Percentiles rank a stretch among this genome's conserved stretches.
phyloP scores from a whole-genome alignment of 2,329 filamentous ascomycete species.

The Fonsecaea pugnacius region DNA sequence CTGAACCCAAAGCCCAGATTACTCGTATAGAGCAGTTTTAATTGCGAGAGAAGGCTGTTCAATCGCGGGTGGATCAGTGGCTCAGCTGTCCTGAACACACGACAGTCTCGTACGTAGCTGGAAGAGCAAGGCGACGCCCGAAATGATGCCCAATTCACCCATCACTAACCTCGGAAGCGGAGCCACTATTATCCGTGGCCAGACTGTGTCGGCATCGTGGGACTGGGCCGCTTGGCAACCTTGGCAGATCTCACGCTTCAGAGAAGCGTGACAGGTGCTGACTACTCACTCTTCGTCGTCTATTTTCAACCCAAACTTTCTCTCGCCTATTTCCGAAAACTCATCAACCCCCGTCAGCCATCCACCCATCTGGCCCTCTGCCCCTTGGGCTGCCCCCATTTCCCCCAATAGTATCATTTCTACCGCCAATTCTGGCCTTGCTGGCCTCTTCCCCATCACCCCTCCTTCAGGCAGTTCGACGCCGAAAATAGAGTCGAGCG shows the following conservation, averaged over 20 bases:
- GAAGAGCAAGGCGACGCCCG: constrained; percentile 4
- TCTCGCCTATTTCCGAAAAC: constrained; percentile 1
- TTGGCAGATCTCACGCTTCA: neutral
- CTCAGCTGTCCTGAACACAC: neutral
- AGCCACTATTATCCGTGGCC: constrained; percentile 6
- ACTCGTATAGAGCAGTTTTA: neutral
- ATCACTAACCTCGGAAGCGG: neutral
- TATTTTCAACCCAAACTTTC: constrained; percentile 4
- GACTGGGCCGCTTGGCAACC: neutral
- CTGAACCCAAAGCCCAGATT: neutral
- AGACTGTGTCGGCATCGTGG: neutral
- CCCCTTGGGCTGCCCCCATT: neutral
- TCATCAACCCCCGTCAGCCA: neutral
- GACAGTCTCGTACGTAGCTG: no score
- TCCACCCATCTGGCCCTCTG: neutral
- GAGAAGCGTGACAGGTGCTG: neutral
- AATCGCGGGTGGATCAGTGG: neutral
- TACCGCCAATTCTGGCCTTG: constrained; percentile 11
- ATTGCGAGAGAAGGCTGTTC: neutral
- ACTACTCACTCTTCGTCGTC: neutral
- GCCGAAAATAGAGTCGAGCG: constrained; percentile 28
- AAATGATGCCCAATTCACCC: constrained; percentile 1
- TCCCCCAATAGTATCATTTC: constrained; percentile 19
- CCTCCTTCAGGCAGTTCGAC: constrained; percentile 17
- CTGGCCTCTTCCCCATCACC: constrained; percentile 14